Evolutionary conservation across 2,329 filamentous ascomycete species (phyloP).

Genomic region (Talaromyces sp.): DNA sequence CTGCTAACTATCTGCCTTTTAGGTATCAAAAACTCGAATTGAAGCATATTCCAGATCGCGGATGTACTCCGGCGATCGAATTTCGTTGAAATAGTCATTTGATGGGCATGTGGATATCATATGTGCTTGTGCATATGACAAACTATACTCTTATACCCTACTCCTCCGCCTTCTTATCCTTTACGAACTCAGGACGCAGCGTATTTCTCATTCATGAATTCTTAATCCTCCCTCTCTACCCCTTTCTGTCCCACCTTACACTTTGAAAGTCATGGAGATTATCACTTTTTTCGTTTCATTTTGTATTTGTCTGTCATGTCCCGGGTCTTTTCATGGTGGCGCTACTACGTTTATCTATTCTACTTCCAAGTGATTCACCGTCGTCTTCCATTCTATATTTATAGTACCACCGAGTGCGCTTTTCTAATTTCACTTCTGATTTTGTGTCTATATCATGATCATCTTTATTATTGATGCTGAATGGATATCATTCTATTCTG

Average conservation of each 20-base stretch:
- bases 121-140: neutral
- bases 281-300: neutral
- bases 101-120: neutral
- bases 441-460: constrained; percentile 3
- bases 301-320: constrained; percentile 2
- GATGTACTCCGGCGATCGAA: constrained; percentile 82
- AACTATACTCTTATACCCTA: neutral
- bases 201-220: neutral
- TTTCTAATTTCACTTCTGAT: constrained; percentile 1
- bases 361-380: neutral
- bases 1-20: constrained; percentile 6
- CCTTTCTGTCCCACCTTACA: neutral
- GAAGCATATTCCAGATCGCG: constrained; percentile 78
- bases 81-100: constrained; percentile 61
- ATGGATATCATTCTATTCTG: neutral
- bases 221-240: neutral
- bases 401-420: neutral
- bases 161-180: neutral
- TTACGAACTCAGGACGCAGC: constrained; percentile 14
- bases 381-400: neutral
- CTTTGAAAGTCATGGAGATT: neutral
- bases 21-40: constrained; percentile 92
- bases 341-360: neutral
- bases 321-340: neutral
- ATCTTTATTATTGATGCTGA: neutral